phyloP scores from a whole-genome alignment of 73 alveolate genomes.

The Symbiodinium pilosum region DNA sequence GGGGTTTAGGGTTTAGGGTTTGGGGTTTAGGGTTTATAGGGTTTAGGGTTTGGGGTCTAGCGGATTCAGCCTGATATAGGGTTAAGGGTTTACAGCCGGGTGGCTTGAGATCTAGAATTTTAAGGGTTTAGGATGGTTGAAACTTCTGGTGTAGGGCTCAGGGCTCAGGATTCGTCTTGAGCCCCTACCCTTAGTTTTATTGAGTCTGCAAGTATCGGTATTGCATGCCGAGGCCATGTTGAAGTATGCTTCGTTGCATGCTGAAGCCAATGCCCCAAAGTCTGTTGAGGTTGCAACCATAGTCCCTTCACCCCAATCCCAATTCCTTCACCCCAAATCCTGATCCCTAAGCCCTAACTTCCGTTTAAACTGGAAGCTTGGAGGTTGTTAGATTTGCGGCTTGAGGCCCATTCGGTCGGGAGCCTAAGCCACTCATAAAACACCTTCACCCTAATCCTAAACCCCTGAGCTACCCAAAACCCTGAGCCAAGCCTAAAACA shows the following conservation, averaged over 20 bases:
- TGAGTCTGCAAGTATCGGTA: background rate
- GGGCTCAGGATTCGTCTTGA: background rate
- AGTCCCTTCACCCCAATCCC: background rate
- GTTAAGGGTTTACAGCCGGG: background rate
- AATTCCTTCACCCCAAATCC: too few relatives aligned
- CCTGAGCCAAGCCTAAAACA: too few relatives aligned
- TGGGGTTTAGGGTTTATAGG: background rate
- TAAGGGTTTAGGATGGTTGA: background rate
- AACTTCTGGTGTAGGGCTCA: background rate
- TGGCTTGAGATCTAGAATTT: background rate
- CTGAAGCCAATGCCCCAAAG: background rate
- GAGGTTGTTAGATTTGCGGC: too few relatives aligned
- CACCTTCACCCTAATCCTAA: background rate
- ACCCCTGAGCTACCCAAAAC: too few relatives aligned
- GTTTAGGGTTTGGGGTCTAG: background rate
- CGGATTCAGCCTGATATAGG: background rate
- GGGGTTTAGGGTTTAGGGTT: too few relatives aligned
- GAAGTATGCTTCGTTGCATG: background rate
- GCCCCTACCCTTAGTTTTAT: background rate
- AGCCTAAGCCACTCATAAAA: background rate
- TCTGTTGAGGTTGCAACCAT: too few relatives aligned
- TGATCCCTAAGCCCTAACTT: too few relatives aligned
- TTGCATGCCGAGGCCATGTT: too few relatives aligned
- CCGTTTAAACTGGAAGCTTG: too few relatives aligned
- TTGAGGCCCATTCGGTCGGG: background rate